A percentile compares a stretch with the other conserved stretches of the same genome.
These are phyloP conservation scores for Ramularia endophylla DNA, from an alignment of 2,329 filamentous ascomycete genomes.

Conservation along the genomic window DNA sequence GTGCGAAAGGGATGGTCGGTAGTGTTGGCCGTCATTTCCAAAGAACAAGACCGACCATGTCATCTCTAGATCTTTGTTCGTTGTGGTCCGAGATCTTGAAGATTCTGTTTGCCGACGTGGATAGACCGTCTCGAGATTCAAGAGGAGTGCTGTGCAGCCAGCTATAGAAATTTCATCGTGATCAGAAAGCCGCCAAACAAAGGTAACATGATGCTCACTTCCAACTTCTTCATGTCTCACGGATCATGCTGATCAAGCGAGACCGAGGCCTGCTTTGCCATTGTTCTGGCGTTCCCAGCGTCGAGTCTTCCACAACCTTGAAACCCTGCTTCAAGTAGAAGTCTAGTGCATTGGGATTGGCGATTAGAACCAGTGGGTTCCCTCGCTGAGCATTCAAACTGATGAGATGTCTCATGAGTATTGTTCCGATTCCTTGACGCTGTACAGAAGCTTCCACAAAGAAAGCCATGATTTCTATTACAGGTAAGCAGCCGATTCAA, in stretches of 20 bases:
- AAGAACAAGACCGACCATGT: too few relatives aligned
- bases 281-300: background rate
- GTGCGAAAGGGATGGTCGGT: constrained; percentile 1
- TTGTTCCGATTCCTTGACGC: background rate
- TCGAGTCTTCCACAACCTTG: background rate
- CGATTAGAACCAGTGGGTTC: background rate
- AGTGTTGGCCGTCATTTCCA: too few relatives aligned
- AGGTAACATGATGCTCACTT: too few relatives aligned
- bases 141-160: too few relatives aligned
- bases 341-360: background rate
- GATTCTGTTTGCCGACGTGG: too few relatives aligned
- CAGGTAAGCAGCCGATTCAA: background rate
- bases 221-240: background rate
- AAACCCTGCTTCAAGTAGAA: background rate
- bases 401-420: background rate
- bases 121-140: too few relatives aligned
- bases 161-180: too few relatives aligned
- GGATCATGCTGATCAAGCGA: background rate
- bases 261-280: background rate
- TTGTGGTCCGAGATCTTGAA: too few relatives aligned
- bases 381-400: background rate
- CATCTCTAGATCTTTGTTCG: too few relatives aligned
- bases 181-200: too few relatives aligned
- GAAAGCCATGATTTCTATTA: constrained; percentile 1
- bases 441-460: background rate